Evolutionary conservation across 2,329 filamentous ascomycete species (phyloP).

Genomic region (Neurospora sp.): DNA sequence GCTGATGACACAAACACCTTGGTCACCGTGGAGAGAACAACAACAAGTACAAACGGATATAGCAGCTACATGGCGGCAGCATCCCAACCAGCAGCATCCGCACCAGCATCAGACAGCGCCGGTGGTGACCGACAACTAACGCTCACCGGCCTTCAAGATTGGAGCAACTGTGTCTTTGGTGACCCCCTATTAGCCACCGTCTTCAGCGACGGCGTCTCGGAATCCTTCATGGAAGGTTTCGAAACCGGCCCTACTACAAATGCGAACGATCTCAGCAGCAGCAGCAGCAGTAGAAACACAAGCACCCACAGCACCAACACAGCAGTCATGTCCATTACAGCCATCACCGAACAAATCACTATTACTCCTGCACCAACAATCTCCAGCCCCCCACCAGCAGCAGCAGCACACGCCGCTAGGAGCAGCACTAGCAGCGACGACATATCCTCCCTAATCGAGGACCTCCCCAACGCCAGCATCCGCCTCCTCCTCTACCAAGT

Average conservation of each 20-base stretch:
- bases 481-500: constrained; percentile 47
- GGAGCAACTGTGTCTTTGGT: constrained; percentile 49
- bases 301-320: neutral
- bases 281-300: neutral
- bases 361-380: neutral
- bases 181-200: constrained; percentile 44
- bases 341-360: constrained; percentile 11
- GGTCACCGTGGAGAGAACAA: constrained; percentile 20
- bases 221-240: constrained; percentile 39
- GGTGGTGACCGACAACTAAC: constrained; percentile 13
- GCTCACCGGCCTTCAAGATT: constrained; percentile 45
- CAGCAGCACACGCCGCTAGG: neutral
- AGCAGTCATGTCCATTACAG: neutral
- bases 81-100: neutral
- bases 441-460: constrained; percentile 27
- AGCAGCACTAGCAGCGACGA: constrained; percentile 2
- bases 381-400: too few species aligned
- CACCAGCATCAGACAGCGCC: neutral
- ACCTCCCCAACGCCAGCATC: constrained; percentile 30
- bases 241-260: neutral
- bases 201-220: constrained; percentile 34
- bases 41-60: too few species aligned
- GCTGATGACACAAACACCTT: constrained; percentile 40
- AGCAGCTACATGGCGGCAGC: neutral
- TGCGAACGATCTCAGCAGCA: neutral